A percentile compares a stretch with the other conserved stretches of the same genome.
These are phyloP conservation scores for Globisporangium apiculatum DNA, from an alignment of 352 stramenopile species.

Conservation along the genomic window DNA sequence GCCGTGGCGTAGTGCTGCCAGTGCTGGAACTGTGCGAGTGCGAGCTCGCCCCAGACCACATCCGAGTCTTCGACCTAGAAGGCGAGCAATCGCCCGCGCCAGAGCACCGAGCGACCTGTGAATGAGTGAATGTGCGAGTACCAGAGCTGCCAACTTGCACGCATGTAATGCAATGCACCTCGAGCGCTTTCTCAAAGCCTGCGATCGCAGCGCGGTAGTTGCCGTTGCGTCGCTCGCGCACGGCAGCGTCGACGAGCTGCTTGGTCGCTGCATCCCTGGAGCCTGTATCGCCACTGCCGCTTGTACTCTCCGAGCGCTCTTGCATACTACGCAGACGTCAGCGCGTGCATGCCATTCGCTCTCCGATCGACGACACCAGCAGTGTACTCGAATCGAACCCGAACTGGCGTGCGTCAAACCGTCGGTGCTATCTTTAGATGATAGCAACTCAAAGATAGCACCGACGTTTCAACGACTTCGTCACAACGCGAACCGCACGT, in stretches of 20 bases:
- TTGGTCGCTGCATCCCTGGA: conserved; percentile 25
- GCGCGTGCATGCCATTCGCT: too few species aligned
- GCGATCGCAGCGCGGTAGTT: conserved; percentile 31
- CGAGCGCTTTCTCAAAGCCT: conserved; percentile 32
- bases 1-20: conserved; percentile 40
- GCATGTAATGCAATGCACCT: conserved; percentile 18
- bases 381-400: too few species aligned
- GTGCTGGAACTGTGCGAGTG: conserved; percentile 45
- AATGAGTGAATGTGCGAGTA: too few species aligned
- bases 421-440: too few species aligned
- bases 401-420: too few species aligned
- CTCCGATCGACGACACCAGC: too few species aligned
- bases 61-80: conserved; percentile 50
- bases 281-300: neutral
- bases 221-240: conserved; percentile 26
- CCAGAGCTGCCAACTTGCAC: neutral
- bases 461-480: neutral
- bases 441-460: too few species aligned
- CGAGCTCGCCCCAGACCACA: conserved; percentile 51
- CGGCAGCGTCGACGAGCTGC: conserved; percentile 19
- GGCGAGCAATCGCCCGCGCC: neutral
- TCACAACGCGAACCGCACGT: conserved; percentile 17
- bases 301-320: neutral
- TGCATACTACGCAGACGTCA: too few species aligned
- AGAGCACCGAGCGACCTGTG: neutral